Evolutionary conservation across 805 yeast genomes (phyloP), one percentile per base, ranked within the genome.

Genomic region (Barnettozyma salicaria): DNA sequence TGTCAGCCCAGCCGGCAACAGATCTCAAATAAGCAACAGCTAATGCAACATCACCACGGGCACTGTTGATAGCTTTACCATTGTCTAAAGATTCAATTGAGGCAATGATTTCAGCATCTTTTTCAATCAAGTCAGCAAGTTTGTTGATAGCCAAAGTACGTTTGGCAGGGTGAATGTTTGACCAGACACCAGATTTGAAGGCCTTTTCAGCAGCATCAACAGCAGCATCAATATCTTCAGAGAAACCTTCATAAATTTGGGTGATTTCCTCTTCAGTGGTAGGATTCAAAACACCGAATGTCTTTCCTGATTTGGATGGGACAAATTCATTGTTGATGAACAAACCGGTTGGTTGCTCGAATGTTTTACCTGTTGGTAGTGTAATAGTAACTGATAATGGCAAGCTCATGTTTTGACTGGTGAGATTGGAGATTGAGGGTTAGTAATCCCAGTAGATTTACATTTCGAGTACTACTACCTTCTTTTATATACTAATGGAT

Each of bases 1-100:
- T 40, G 22, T 40, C 43, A 17, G 43, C 43, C 43, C 43, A 40
- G 20, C 43, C 43, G 10, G 43, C 43, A 27, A 40, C 43, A 9
- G 43, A 40, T 40, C 43, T 40, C 27, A 40, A 27, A 32, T 40
- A 40, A 4, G 40, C 43, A 23, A 40, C 20, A n/a, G 40, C 38
- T 22, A 40, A 27, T 5, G 25, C 32, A 13, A 40, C 43, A 36
- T 40, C 43, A 27, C 43, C 43, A 40, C 43, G 43, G n/a, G 43
- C 43, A 27, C 30, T 21, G 13, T 28, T 36, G 31, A 40, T 40
- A 12, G 43, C 43, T 21, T 40, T 40, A 40, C 43, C 43, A 16
- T 40, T 40, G 19, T 40, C 43, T 11, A 36, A 20, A 7, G 43
- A 36, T 25, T 40, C 43, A 19, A 40, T 33, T 3, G 36, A 37